These are phyloP conservation scores for Eragrostis nindensis DNA, from an alignment of 176 grass and related monocot genomes.

Conservation along the genomic window DNA sequence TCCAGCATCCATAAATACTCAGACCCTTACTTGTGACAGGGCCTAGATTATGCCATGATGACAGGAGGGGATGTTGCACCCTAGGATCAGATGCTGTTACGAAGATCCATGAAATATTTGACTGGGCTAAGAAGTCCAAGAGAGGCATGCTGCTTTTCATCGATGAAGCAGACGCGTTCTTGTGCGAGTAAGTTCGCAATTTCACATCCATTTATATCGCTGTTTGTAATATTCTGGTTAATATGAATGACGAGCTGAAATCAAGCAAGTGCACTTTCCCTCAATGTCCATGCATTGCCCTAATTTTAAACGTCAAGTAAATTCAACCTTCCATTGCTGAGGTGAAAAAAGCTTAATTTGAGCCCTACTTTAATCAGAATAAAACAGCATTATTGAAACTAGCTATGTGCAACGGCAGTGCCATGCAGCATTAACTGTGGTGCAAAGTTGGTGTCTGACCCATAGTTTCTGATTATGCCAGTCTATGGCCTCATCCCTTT, in stretches of 20 bases:
- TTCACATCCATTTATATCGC: conserved; percentile 14
- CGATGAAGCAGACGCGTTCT: conserved; percentile 96
- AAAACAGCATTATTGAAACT: background rate
- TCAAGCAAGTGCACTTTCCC: background rate
- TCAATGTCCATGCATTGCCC: background rate
- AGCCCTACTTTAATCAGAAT: background rate
- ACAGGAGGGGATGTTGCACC: conserved; percentile 93
- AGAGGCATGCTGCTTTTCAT: conserved; percentile 92
- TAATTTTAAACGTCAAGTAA: conserved; percentile 19
- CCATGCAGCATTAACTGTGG: background rate
- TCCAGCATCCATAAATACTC: conserved; percentile 13
- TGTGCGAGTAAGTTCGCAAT: conserved; percentile 85
- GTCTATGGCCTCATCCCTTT: background rate
- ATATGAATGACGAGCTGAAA: conserved; percentile 1
- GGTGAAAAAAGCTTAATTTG: background rate
- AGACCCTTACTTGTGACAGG: conserved; percentile 44
- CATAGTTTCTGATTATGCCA: background rate
- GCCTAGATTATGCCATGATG: conserved; percentile 98
- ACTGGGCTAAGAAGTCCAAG: conserved; percentile 92
- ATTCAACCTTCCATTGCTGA: conserved; percentile 8
- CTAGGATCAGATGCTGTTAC: conserved; percentile 89
- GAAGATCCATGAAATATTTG: conserved; percentile 98
- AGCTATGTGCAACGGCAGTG: background rate
- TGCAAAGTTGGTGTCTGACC: background rate
- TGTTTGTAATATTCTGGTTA: conserved; percentile 3